phyloP scores from a whole-genome alignment of 495 filamentous ascomycete genomes.

The Tuber calosporum region DNA sequence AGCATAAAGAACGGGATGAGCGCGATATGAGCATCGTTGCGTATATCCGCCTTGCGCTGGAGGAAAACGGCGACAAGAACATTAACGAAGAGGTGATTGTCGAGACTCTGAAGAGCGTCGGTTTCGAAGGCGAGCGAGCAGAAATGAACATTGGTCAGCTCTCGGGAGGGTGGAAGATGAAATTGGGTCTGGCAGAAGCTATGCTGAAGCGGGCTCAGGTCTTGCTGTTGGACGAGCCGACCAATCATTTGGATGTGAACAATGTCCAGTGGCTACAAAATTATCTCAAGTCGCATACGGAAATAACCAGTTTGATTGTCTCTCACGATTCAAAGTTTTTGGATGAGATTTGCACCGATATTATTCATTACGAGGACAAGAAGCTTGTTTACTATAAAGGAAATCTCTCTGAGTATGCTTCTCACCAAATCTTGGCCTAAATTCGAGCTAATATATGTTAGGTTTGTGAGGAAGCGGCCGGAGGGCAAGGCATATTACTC shows the following conservation, averaged over 20 bases:
- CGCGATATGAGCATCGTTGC: slow-evolving; percentile 91
- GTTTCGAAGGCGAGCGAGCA: slow-evolving; percentile 80
- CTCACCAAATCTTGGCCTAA: background rate
- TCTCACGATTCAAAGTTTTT: slow-evolving; percentile 97
- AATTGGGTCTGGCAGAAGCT: slow-evolving; percentile 88
- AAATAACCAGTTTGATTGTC: slow-evolving; percentile 96
- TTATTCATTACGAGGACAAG: slow-evolving; percentile 98
- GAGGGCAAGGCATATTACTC: slow-evolving; percentile 99
- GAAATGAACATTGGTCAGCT: slow-evolving; percentile 81
- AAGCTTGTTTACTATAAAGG: slow-evolving; percentile 92
- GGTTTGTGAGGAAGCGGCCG: slow-evolving; percentile 84
- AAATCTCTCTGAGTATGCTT: slow-evolving; percentile 65
- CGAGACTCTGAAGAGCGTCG: slow-evolving; percentile 76
- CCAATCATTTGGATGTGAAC: slow-evolving; percentile 93
- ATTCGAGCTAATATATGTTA: slow-evolving; percentile 29
- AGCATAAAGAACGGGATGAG: slow-evolving; percentile 90
- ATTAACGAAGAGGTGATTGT: slow-evolving; percentile 70
- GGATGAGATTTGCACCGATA: slow-evolving; percentile 94
- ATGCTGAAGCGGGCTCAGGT: slow-evolving; percentile 97
- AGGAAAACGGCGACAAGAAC: slow-evolving; percentile 26
- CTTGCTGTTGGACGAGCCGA: slow-evolving; percentile 93
- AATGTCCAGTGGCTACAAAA: slow-evolving; percentile 94
- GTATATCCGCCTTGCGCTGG: slow-evolving; percentile 60
- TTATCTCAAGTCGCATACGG: slow-evolving; percentile 89
- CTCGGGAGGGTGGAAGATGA: slow-evolving; percentile 99